Base-by-base conservation (phyloP, 78 protist species). In the Dictyostelium citrinum region DNA sequence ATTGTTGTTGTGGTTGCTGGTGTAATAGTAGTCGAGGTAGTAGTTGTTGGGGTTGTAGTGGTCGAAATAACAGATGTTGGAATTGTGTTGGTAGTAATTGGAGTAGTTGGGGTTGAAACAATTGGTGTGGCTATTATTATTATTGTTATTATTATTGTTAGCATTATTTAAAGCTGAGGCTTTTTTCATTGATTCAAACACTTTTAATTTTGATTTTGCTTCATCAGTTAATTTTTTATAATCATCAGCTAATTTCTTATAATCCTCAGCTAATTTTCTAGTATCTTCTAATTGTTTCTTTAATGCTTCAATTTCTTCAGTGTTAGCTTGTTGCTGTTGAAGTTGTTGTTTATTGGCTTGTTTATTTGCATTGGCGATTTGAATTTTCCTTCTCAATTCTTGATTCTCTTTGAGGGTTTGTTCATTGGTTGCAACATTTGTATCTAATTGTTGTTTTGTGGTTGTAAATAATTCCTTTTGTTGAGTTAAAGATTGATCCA, bases 181-280 rank as follows among this genome's bases (percentile, higher is more conserved):
- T 27, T 88, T 55, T 31, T 76, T 79, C 35, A 43, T 41, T 9
- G 41, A 14, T 68, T 88, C 93, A 78, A 68, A 78, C 1, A 88
- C 24, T 43, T 67, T 76, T 35, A 88, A 49, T 68, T 68, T 88
- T 5, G 85, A 45, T 49, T 78, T 88, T 39, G 81, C 33, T n/a
- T 77, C 27, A 43, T 61, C 58, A 35, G 24, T 67, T 76, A 43
- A 35, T 46, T 88, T 88, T 35, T 88, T 83, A 16, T 78, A 77
- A 1, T 78, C 85, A 9, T 78, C 85, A 31, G 35, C 45, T 3
- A 55, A 5, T 31, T 88, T 78, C 27, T 76, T 88, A 2, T 46
- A 14, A 6, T 51, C 33, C 35, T 88, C 93, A 16, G 60, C 31
- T 16, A 78, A 41, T n/a, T 39, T 70, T 27, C 80, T 88, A 17